A percentile compares a stretch with the other conserved stretches of the same genome.
phyloP scores from a whole-genome alignment of 1,139 yeast genomes.

The Pichia sp. region DNA sequence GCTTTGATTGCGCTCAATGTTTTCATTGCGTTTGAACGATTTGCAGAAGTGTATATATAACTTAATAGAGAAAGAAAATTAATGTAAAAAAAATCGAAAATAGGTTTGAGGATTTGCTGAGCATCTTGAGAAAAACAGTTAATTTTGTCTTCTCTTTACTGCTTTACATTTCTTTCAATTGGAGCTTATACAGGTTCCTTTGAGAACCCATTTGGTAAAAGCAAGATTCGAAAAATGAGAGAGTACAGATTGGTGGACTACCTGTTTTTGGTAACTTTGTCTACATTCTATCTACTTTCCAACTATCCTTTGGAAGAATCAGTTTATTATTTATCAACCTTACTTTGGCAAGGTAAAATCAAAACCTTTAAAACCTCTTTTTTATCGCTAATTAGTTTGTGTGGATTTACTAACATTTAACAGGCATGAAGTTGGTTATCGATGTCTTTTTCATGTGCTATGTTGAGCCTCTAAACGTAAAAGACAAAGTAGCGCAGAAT shows the following conservation, averaged over 20 bases:
- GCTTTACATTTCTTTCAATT: too few species aligned
- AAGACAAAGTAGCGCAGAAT: conserved; percentile 23
- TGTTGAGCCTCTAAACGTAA: conserved; percentile 27
- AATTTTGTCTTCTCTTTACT: not conserved
- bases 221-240: conserved; percentile 21
- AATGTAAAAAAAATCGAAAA: not conserved
- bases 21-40: not conserved
- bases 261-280: conserved; percentile 15
- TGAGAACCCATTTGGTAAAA: too few species aligned
- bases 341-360: conserved; percentile 9
- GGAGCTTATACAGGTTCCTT: too few species aligned
- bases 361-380: not conserved
- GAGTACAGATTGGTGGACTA: conserved; percentile 26
- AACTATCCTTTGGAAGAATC: conserved; percentile 22
- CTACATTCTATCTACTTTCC: conserved; percentile 23
- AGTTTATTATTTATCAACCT: conserved; percentile 9
- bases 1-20: not conserved
- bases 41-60: not conserved
- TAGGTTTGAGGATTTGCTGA: not conserved
- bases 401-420: not conserved
- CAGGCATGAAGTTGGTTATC: conserved; percentile 13
- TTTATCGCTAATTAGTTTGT: too few species aligned
- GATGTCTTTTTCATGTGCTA: conserved; percentile 26
- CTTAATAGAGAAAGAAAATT: conserved; percentile 4
- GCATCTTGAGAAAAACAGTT: not conserved